A percentile compares a stretch with the other conserved stretches of the same genome.
phyloP scores from a whole-genome alignment of 1,139 yeast genomes.

The Hemisphaericaspora subhashii region DNA sequence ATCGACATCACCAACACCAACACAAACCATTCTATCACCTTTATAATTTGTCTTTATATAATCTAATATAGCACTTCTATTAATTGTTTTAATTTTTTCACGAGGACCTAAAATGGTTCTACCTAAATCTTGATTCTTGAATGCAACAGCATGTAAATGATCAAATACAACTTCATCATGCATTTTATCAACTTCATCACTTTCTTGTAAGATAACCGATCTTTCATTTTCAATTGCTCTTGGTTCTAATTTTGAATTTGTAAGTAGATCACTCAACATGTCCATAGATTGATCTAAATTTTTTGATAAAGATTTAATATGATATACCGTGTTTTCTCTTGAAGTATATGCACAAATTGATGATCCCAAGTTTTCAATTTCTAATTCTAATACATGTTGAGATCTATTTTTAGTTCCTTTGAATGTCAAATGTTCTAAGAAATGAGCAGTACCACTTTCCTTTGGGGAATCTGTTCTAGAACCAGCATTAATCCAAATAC shows the following conservation, averaged over 20 bases:
- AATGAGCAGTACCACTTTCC: slow-evolving; percentile 95
- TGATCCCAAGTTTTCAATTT: slow-evolving; percentile 94
- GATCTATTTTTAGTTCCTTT: slow-evolving; percentile 85
- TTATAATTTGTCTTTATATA: slow-evolving; percentile 86
- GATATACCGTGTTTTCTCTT: slow-evolving; percentile 95
- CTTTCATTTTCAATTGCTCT: slow-evolving; percentile 92
- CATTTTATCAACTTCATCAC: slow-evolving; percentile 98
- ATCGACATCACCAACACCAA: slow-evolving; percentile 92
- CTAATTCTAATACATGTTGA: slow-evolving; percentile 85
- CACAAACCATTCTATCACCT: slow-evolving; percentile 96
- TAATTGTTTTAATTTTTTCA: slow-evolving; percentile 78
- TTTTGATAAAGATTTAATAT: slow-evolving; percentile 79
- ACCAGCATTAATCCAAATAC: slow-evolving; percentile 97
- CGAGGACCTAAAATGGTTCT: slow-evolving; percentile 97
- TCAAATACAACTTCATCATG: slow-evolving; percentile 98
- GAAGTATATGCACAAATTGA: slow-evolving; percentile 97
- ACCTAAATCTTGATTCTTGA: slow-evolving; percentile 88
- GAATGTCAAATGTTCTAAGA: slow-evolving; percentile 92
- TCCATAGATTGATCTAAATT: slow-evolving; percentile 88
- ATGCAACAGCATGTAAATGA: slow-evolving; percentile 91
- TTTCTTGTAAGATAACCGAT: slow-evolving; percentile 92
- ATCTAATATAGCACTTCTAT: slow-evolving; percentile 70
- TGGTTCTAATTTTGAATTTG: slow-evolving; percentile 78
- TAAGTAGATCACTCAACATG: slow-evolving; percentile 84
- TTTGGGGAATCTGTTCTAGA: slow-evolving; percentile 89